Evolutionary conservation across 305 asterid species (phyloP).

Genomic region (Fraxinus floribunda): DNA sequence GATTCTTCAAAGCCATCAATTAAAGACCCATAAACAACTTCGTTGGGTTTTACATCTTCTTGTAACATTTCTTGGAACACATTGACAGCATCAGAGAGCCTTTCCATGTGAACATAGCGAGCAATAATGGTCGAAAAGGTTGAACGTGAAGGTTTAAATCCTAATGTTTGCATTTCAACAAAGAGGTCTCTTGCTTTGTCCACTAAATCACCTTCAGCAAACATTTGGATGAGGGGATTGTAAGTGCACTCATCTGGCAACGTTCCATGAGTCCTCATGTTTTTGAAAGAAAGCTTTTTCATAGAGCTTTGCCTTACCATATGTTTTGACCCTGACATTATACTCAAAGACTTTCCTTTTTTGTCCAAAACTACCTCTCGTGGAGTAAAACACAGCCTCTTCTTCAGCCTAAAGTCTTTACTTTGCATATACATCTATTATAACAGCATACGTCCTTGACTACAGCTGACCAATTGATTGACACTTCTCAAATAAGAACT

Average conservation of each 20-base stretch:
- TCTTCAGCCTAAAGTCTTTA: constrained; percentile 81
- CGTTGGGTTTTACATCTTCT: constrained; percentile 64
- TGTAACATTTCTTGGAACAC: constrained; percentile 64
- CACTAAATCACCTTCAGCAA: constrained; percentile 56
- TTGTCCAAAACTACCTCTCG: constrained; percentile 42
- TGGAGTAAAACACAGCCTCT: constrained; percentile 56
- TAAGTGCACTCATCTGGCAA: constrained; percentile 95
- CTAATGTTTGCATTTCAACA: constrained; percentile 65
- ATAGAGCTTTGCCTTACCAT: constrained; percentile 65
- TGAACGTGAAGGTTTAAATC: constrained; percentile 59
- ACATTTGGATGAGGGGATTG: constrained; percentile 82
- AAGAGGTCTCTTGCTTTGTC: constrained; percentile 64
- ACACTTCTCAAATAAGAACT: constrained; percentile 46
- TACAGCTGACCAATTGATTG: constrained; percentile 46
- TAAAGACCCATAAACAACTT: constrained; percentile 70
- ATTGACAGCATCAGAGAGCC: constrained; percentile 59
- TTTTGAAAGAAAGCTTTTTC: constrained; percentile 70
- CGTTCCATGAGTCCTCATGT: constrained; percentile 83
- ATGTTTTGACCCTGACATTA: constrained; percentile 92
- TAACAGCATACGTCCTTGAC: constrained; percentile 62
- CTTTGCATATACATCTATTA: constrained; percentile 78
- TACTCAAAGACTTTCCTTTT: constrained; percentile 66
- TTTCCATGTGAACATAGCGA: constrained; percentile 45
- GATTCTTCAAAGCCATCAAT: constrained; percentile 77
- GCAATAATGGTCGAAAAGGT: constrained; percentile 71